Conservation (phyloP, 495 filamentous ascomycete species). For the Rusavskia elegans region DNA sequence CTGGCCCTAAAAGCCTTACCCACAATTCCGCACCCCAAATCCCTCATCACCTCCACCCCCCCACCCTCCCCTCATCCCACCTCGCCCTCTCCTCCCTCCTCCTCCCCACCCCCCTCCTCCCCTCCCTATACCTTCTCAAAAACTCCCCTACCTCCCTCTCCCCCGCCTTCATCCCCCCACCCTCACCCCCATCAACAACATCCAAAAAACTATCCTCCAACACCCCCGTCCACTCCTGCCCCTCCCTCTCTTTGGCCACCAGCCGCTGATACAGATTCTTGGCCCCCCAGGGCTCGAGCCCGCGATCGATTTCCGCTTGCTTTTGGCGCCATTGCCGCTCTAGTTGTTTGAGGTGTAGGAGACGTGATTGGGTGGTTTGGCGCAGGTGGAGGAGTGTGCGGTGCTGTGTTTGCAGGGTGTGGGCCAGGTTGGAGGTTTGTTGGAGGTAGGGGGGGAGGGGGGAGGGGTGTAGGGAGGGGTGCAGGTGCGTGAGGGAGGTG, state of each 20-base stretch:
- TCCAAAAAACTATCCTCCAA: slow-evolving; percentile 87
- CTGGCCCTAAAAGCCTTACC: too few species aligned
- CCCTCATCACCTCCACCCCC: slow-evolving; percentile 62
- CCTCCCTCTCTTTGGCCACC: slow-evolving; percentile 57
- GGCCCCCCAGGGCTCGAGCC: slow-evolving; percentile 69
- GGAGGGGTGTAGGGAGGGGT: slow-evolving; percentile 37
- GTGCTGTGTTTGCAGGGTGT: slow-evolving; percentile 51
- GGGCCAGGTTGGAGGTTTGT: slow-evolving; percentile 37
- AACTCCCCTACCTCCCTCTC: slow-evolving; percentile 75
- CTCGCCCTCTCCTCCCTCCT: slow-evolving; percentile 69
- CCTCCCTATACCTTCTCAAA: slow-evolving; percentile 61
- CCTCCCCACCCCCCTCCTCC: slow-evolving; percentile 56
- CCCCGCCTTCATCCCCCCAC: slow-evolving; percentile 27
- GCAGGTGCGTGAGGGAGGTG: slow-evolving; percentile 48
- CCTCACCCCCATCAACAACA: slow-evolving; percentile 21
- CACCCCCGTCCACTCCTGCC: slow-evolving; percentile 64
- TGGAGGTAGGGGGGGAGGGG: slow-evolving; percentile 43
- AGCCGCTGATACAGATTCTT: slow-evolving; percentile 69
- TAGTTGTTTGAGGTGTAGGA: slow-evolving; percentile 68
- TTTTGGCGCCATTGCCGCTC: slow-evolving; percentile 85
- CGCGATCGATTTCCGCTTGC: slow-evolving; percentile 73
- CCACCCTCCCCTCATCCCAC: slow-evolving; percentile 90
- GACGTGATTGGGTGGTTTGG: slow-evolving; percentile 53
- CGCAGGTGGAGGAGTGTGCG: slow-evolving; percentile 46
- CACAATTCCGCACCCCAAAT: background rate